Evolutionary conservation across 1,284 basidiomycete species (phyloP), one percentile per base, ranked within the genome.

Genomic region (Ganoderma resinaceum): DNA sequence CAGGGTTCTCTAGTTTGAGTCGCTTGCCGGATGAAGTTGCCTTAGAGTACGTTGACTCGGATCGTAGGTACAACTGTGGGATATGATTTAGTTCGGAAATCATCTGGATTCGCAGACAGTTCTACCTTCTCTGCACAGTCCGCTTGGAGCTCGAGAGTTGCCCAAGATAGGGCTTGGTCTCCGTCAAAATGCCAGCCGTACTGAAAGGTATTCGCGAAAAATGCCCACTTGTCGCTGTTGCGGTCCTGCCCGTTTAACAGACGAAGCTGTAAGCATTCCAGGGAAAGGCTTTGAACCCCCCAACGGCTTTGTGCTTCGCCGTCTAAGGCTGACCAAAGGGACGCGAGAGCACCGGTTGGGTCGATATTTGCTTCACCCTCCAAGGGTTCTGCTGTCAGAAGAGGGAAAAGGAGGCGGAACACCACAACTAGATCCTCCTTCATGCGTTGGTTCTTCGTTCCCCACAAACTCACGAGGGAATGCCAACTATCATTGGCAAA

Each of bases 121-220:
- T 78, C 69, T 75, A 95, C 94, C 82, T 90, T 88, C 61, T 86
- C 85, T 11, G 88, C 85, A 75, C 91, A 92, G 75, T 96, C 94
- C 5, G 95, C 92, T 70, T 94, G 92, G n/a, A 98, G 81, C 77
- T 97, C 91, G 4, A 97, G 80, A 0, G 91, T 84, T 1, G 89
- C 87, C 96, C 97, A 99, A 0, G 89, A 85, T 43, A 95, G 77
- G 0, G 94, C 93, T 76, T 95, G 90, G 29, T 80, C 82, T 0
- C 86, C 76, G 67, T 89, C 88, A 74, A 98, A 95, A 70, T 88
- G 87, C 81, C 85, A 87, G 3, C 94, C 94, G 55, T 90, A 85
- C 53, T 87, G 82, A 76, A 95, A 94, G 0, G 91, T 92, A 26
- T 77, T 81, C 0, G 88, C 85, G 29, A 85, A 78, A 72, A 95